Percentiles rank a stretch among this genome's conserved stretches.
Evolutionary conservation across 129 eudicot species (phyloP).

Genomic region (Artemisia annua): DNA sequence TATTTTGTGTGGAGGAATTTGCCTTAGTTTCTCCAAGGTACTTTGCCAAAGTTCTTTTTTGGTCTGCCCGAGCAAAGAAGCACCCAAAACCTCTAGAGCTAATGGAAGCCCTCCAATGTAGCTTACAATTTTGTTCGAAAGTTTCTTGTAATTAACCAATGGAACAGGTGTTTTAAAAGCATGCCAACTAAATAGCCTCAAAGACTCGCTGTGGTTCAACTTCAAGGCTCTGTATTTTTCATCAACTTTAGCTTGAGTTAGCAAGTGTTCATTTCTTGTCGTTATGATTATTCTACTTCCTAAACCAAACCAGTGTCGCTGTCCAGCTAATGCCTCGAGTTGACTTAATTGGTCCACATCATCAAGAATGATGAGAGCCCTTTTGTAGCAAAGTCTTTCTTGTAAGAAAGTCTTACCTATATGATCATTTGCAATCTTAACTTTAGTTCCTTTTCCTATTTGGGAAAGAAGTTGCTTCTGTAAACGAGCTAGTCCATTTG

Average conservation of each 20-base stretch:
- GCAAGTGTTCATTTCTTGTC: slow-evolving; percentile 19
- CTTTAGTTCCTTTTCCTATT: neutral
- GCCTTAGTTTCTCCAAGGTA: neutral
- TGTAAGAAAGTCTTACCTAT: slow-evolving; percentile 12
- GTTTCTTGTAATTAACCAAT: slow-evolving; percentile 1
- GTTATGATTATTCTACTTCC: slow-evolving; percentile 34
- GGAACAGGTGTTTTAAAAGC: slow-evolving; percentile 18
- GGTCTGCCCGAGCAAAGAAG: slow-evolving; percentile 19
- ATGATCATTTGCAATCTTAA: slow-evolving; percentile 12
- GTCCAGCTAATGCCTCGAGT: slow-evolving; percentile 13
- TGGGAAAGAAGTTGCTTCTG: slow-evolving; percentile 35
- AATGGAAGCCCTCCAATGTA: slow-evolving; percentile 22
- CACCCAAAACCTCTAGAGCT: slow-evolving; percentile 30
- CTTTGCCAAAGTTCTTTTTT: slow-evolving; percentile 27
- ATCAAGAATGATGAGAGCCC: slow-evolving; percentile 32
- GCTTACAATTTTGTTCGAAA: neutral
- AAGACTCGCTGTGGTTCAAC: slow-evolving; percentile 8
- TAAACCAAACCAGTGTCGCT: slow-evolving; percentile 9
- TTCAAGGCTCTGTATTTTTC: neutral
- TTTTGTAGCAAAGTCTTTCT: slow-evolving; percentile 6
- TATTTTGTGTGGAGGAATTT: slow-evolving; percentile 13
- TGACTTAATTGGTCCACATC: slow-evolving; percentile 23
- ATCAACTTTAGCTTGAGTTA: slow-evolving; percentile 11
- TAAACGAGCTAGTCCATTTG: slow-evolving; percentile 22
- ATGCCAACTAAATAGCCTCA: slow-evolving; percentile 32